Evolutionary conservation across 352 stramenopile species (phyloP), one percentile per base, ranked within the genome.

Genomic region (Pythium phragmiticola): DNA sequence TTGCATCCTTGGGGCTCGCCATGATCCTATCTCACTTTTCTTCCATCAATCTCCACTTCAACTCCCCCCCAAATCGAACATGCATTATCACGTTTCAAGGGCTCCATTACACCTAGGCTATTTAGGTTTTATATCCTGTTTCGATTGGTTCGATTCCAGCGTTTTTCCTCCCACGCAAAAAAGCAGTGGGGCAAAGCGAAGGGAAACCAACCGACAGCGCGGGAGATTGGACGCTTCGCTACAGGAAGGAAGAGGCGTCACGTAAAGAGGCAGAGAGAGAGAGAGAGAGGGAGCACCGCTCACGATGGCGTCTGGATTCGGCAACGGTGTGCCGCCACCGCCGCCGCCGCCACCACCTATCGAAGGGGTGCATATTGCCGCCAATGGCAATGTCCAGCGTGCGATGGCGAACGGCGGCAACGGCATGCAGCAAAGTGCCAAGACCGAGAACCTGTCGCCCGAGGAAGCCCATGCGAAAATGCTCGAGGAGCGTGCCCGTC

Each of bases 401-500:
- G 19, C 13, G 16, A 30, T 30, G 26, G 45, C 37, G 37, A 42
- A 42, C 37, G 37, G 37, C 37, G 37, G 37, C 37, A 42, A 12
- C 26, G 41, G 16, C 30, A 66, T 51, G 33, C 9, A 42, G 37
- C 37, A 42, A 34, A 11, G 2, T 8, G 55, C 48, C 37, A 49
- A 53, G 45, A 37, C 61, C 17, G 55, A 65, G 42, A 62, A 55
- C 19, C 39, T 63, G 36, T 66, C 64, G 13, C 57, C 84, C 7
- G 81, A 92, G 36, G 75, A 87, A 59, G 81, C 86, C 61, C 70
- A 78, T 16, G 70, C 78, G 69, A 75, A 77, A 42, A 74, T 84
- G 70, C 65, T 95, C 33, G 84, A 94, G 47, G 87, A 95, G 70
- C 87, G 87, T 51, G 89, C 84, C 62, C 82, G 82, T 11, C 84